These are phyloP conservation scores for Colletotrichum sp. DNA, from an alignment of 2,329 filamentous ascomycete species.

Conservation along the genomic window DNA sequence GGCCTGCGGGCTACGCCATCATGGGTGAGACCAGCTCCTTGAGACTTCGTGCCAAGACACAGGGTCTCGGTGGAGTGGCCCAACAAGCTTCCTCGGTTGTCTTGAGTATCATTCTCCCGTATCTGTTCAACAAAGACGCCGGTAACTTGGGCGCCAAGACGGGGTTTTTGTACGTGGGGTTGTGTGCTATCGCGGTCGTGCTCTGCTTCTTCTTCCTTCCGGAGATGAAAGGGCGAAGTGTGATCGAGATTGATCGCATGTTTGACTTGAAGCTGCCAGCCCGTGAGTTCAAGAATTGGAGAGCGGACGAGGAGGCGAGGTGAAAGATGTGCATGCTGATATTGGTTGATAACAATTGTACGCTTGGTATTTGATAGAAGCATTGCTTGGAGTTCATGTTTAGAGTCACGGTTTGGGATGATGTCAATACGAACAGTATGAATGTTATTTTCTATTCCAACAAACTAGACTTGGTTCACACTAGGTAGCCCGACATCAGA, in stretches of 20 bases:
- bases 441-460: not conserved
- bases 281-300: constrained; percentile 53
- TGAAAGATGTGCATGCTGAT: not conserved
- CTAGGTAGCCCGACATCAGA: not conserved
- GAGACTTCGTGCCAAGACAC: constrained; percentile 44
- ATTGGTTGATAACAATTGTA: not conserved
- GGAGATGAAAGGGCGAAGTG: constrained; percentile 55
- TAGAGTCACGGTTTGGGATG: not conserved
- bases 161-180: constrained; percentile 40
- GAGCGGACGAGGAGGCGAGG: not conserved
- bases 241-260: constrained; percentile 56
- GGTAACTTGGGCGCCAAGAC: constrained; percentile 43
- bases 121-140: constrained; percentile 47
- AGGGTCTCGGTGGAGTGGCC: constrained; percentile 45
- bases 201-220: constrained; percentile 51
- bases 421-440: accelerated
- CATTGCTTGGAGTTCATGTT: not conserved
- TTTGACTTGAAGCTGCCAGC: constrained; percentile 58
- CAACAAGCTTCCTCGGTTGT: constrained; percentile 38
- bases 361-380: not conserved
- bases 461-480: not conserved
- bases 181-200: constrained; percentile 35
- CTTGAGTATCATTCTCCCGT: constrained; percentile 51
- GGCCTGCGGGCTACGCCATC: constrained; percentile 45
- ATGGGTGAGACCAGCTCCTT: constrained; percentile 47